Base-by-base conservation (phyloP, 2,329 filamentous ascomycete species). In the Pseudovirgaria hyperparasitica region DNA sequence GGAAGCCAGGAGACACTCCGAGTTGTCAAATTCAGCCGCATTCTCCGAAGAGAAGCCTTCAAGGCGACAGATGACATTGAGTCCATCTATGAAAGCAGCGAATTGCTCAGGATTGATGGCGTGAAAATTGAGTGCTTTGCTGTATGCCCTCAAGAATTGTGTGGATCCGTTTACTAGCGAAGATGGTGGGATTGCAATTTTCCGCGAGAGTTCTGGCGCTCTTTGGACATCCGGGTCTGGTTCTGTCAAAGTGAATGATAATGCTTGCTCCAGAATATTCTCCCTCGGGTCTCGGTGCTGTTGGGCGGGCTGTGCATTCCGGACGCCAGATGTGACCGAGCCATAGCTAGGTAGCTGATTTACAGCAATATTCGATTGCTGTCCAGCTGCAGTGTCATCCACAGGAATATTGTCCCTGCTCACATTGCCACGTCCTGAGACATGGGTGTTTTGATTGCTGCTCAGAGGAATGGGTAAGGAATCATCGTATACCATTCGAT, bases 61-160 rank as follows among this genome's bases (percentile, higher is more conserved):
- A 13, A 4, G 35, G 29, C 3, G 32, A 23, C 41, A 45, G 6
- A 52, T 31, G 13, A 40, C 36, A 21, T 52, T 52, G 5, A 53
- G 33, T 5, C 48, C 48, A 17, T 52, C 43, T 6, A 52, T 25
- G 28, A 53, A 53, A 9, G 44, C 44, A 7, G 40, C 30, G 27
- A 53, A 52, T 14, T 50, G 41, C 2, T 39, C 38, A 7, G 42
- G 41, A 5, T 35, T 34, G 9, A 53, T 43, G 8, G 41, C 43
- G 33, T 48, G 48, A 2, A 38, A 28, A 19, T 46, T 42, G 5
- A 53, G 23, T 1, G 40, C 32, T 29, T 50, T 40, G 1, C 46
- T 41, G 26, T 52, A 53, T 9, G 45, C 39, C 26, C 46, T 35
- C 4, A 43, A 9, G 22, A 51, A 48, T 15, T 42, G 38, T 6